Conservation (phyloP, 768 basidiomycete genomes). For the Lentinula aciculospora region DNA sequence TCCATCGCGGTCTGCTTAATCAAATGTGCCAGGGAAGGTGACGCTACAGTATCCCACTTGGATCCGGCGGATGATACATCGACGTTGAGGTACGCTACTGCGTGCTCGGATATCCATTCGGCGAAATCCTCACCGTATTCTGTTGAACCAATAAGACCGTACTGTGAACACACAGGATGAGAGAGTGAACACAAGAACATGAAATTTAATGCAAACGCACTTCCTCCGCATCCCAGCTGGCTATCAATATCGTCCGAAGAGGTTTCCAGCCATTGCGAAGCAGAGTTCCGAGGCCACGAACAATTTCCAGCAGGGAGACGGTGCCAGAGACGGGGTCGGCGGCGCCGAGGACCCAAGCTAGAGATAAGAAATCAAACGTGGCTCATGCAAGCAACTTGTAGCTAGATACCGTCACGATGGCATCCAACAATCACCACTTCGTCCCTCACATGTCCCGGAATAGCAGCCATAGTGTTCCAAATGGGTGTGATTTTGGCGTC, state of each 20-base stretch:
- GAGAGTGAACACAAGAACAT: not conserved
- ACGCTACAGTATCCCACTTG: constrained; percentile 34
- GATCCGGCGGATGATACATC: constrained; percentile 63
- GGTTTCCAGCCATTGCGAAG: constrained; percentile 60
- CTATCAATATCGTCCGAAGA: constrained; percentile 65
- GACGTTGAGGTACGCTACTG: constrained; percentile 84
- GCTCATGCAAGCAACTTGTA: not conserved
- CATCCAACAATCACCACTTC: constrained; percentile 69
- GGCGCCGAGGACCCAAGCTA: constrained; percentile 43
- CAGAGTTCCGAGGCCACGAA: constrained; percentile 49
- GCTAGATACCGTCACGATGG: constrained; percentile 51
- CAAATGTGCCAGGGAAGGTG: constrained; percentile 55
- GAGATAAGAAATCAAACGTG: not conserved
- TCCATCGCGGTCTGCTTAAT: constrained; percentile 62
- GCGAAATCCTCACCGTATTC: constrained; percentile 94
- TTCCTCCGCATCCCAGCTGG: constrained; percentile 80
- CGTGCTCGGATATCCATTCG: constrained; percentile 72
- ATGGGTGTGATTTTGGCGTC: constrained; percentile 52
- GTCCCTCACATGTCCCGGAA: constrained; percentile 58
- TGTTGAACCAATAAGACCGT: constrained; percentile 78
- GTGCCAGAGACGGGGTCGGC: constrained; percentile 54
- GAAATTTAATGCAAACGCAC: constrained; percentile 19
- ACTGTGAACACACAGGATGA: constrained; percentile 21
- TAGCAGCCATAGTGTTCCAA: constrained; percentile 64
- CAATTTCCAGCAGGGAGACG: constrained; percentile 47